Conservation (phyloP, 345 rosid species). For the Odontarrhena argentea region DNA sequence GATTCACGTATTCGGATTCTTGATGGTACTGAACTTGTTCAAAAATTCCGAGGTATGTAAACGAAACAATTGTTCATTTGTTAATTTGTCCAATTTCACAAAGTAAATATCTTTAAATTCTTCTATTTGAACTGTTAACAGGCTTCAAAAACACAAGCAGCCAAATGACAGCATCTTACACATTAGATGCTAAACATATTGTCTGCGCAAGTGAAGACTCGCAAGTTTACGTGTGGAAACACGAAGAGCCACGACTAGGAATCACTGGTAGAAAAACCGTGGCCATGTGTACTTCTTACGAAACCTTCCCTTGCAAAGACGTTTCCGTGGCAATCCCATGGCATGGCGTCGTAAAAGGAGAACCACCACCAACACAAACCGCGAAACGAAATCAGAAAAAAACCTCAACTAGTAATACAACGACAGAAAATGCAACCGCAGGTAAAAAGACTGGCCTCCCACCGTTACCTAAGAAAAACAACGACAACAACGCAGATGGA, state of each 20-base stretch:
- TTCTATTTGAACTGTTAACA: slow-evolving; percentile 29
- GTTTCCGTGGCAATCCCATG: slow-evolving; percentile 87
- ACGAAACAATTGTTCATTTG: not conserved
- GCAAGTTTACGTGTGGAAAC: slow-evolving; percentile 80
- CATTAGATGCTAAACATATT: slow-evolving; percentile 67
- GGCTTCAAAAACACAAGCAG: slow-evolving; percentile 81
- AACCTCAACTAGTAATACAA: slow-evolving; percentile 45
- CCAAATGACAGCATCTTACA: slow-evolving; percentile 87
- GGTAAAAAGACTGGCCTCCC: slow-evolving; percentile 57
- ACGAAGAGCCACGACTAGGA: slow-evolving; percentile 50
- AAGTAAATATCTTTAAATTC: not conserved
- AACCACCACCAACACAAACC: slow-evolving; percentile 52
- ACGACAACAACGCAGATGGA: slow-evolving; percentile 43
- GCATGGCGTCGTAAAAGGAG: slow-evolving; percentile 74
- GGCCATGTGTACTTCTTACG: slow-evolving; percentile 52
- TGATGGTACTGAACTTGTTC: slow-evolving; percentile 64
- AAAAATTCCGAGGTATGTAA: slow-evolving; percentile 70
- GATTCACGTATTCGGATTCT: slow-evolving; percentile 81
- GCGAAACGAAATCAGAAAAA: slow-evolving; percentile 55
- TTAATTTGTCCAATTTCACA: not conserved
- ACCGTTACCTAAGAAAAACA: slow-evolving; percentile 81
- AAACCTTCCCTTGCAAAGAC: slow-evolving; percentile 75
- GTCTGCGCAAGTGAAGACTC: slow-evolving; percentile 87
- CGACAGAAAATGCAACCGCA: slow-evolving; percentile 46
- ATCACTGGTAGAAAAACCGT: slow-evolving; percentile 49